phyloP scores from a whole-genome alignment of 805 yeast species.

The Yarrowia osloensis region DNA sequence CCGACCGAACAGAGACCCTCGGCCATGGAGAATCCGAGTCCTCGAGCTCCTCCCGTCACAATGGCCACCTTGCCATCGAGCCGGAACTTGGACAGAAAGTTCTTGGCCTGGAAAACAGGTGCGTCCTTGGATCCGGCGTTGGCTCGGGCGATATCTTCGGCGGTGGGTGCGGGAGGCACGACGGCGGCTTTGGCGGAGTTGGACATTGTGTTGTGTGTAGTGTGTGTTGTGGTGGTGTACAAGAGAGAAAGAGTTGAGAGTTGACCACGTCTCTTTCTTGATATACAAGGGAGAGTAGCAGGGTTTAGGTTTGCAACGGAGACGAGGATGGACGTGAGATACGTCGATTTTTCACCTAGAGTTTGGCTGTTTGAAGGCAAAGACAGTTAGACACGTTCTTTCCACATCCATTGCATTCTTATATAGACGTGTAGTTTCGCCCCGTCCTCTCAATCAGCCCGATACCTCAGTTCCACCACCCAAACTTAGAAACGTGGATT shows the following conservation, averaged over 20 bases:
- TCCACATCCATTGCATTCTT: neutral
- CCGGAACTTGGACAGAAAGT: conserved; percentile 49
- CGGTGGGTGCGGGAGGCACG: conserved; percentile 47
- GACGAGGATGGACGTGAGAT: too few species aligned
- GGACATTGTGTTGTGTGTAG: conserved; percentile 28
- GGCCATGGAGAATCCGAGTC: conserved; percentile 61
- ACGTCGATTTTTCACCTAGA: too few species aligned
- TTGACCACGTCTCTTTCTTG: neutral
- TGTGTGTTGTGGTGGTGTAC: neutral
- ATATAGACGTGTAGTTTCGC: neutral
- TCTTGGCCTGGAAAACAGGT: conserved; percentile 43
- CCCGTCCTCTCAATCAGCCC: neutral
- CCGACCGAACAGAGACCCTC: conserved; percentile 60
- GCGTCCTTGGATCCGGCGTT: conserved; percentile 40
- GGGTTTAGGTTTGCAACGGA: neutral
- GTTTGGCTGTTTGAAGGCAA: neutral
- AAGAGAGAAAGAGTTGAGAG: neutral
- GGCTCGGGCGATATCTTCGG: conserved; percentile 46
- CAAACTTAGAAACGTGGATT: conserved; percentile 8
- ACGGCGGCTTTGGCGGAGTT: conserved; percentile 42
- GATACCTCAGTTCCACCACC: neutral
- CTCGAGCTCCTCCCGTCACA: conserved; percentile 70
- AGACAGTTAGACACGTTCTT: neutral
- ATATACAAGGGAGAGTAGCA: neutral
- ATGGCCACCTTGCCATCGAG: conserved; percentile 60